A percentile compares a stretch with the other conserved stretches of the same genome.
phyloP scores from a whole-genome alignment of 352 stramenopile species.

The Bremia lactucae region DNA sequence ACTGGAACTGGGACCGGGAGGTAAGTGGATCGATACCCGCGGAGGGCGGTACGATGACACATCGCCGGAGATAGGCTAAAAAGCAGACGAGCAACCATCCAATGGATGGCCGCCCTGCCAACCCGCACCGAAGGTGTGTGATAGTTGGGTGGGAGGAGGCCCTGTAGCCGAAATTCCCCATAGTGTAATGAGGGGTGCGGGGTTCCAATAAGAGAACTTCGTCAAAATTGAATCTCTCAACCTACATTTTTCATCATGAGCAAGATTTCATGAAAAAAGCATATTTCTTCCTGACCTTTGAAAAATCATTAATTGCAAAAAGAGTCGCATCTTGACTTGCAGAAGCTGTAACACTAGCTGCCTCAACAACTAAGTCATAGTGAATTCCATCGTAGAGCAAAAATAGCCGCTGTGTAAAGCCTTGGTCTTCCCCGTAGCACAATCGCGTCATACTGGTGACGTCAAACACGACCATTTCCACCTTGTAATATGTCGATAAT shows the following conservation, averaged over 20 bases:
- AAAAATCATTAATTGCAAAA: constrained; percentile 78
- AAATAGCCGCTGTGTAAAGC: constrained; percentile 75
- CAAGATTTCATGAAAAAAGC: not conserved
- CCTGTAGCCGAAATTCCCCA: no score
- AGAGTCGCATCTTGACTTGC: constrained; percentile 50
- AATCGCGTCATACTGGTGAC: constrained; percentile 78
- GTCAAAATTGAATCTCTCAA: no score
- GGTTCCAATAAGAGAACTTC: no score
- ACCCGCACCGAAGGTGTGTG: no score
- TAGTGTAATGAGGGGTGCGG: no score
- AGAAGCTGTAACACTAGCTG: constrained; percentile 28
- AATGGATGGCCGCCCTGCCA: no score
- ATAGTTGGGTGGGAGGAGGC: no score
- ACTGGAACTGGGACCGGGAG: no score
- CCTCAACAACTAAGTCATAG: constrained; percentile 73
- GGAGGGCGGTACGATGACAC: no score
- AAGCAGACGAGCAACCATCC: no score
- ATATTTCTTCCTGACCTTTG: constrained; percentile 31
- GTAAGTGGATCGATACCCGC: no score
- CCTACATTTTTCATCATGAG: not conserved
- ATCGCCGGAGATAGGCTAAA: no score
- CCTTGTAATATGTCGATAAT: constrained; percentile 56
- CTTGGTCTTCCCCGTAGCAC: constrained; percentile 75
- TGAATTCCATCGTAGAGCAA: constrained; percentile 82
- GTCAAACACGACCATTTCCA: constrained; percentile 82